Evolutionary conservation across 164 flowering plant genomes (phyloP).

Genomic region (Santalum album): DNA sequence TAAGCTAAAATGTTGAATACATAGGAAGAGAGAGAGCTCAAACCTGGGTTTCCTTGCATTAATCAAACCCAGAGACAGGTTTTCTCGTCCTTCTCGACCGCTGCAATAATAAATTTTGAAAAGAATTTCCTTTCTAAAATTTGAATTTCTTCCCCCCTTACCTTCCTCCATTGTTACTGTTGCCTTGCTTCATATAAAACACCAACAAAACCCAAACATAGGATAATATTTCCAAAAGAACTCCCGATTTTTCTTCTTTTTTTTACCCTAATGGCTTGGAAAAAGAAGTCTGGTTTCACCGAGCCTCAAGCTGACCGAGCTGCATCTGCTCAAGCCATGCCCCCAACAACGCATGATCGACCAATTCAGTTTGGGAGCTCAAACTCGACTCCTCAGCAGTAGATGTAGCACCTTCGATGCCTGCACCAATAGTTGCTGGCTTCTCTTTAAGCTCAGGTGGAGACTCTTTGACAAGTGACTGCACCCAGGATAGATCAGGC

Average conservation of each 20-base stretch:
- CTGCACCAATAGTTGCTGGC: slow-evolving; percentile 10
- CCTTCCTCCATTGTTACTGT: neutral
- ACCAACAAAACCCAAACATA: slow-evolving; percentile 7
- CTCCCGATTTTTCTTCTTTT: slow-evolving; percentile 9
- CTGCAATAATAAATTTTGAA: slow-evolving; percentile 23
- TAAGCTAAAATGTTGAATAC: slow-evolving; percentile 15
- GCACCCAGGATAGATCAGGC: slow-evolving; percentile 96
- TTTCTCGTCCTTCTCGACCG: slow-evolving; percentile 11
- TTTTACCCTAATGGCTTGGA: too few species aligned
- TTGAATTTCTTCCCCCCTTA: neutral
- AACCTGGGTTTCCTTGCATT: slow-evolving; percentile 16
- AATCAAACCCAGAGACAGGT: slow-evolving; percentile 15
- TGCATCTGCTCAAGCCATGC: slow-evolving; percentile 92
- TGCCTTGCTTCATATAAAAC: slow-evolving; percentile 5
- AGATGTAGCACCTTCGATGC: slow-evolving; percentile 11
- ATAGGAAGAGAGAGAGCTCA: slow-evolving; percentile 11
- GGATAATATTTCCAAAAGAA: slow-evolving; percentile 23
- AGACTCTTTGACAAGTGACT: slow-evolving; percentile 81
- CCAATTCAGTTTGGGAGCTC: slow-evolving; percentile 32
- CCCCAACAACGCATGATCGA: slow-evolving; percentile 62
- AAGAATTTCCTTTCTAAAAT: slow-evolving; percentile 12
- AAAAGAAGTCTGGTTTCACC: slow-evolving; percentile 26
- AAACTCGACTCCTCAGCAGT: slow-evolving; percentile 21
- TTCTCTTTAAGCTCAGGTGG: slow-evolving; percentile 67
- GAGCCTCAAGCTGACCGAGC: slow-evolving; percentile 73